Percentiles rank a stretch among this genome's conserved stretches.
phyloP scores from a whole-genome alignment of 176 grass and related monocot species.

The Pontederia crassipes region DNA sequence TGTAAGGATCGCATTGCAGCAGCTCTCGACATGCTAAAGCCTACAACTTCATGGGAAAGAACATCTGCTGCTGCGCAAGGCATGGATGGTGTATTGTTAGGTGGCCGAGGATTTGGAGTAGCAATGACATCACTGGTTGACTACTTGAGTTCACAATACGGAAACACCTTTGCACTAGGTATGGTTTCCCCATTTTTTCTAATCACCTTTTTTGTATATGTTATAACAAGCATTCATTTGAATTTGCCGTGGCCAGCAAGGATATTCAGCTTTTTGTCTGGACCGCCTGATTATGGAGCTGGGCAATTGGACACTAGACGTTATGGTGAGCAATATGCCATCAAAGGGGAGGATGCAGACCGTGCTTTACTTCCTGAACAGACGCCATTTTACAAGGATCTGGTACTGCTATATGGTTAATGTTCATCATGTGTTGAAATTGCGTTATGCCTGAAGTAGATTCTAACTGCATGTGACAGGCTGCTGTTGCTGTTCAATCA shows the following conservation, averaged over 20 bases:
- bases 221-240: conserved; percentile 13
- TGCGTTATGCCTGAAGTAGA: conserved; percentile 8
- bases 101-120: conserved; percentile 70
- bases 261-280: conserved; percentile 93
- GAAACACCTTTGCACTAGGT: conserved; percentile 93
- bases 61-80: conserved; percentile 56
- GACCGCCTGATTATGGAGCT: conserved; percentile 88
- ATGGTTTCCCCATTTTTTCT: conserved; percentile 15
- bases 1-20: conserved; percentile 74
- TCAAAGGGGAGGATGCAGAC: conserved; percentile 74
- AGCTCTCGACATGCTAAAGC: conserved; percentile 69
- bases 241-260: conserved; percentile 41
- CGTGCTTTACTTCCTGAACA: conserved; percentile 81
- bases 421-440: not conserved
- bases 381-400: conserved; percentile 89
- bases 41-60: conserved; percentile 90
- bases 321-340: conserved; percentile 97
- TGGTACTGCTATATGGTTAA: conserved; percentile 41
- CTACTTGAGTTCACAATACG: conserved; percentile 89
- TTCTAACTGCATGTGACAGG: conserved; percentile 34
- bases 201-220: not conserved
- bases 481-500: conserved; percentile 85
- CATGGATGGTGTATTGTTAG: conserved; percentile 66
- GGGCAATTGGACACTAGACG: conserved; percentile 85
- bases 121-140: conserved; percentile 71